Evolutionary conservation across 1,139 yeast genomes (phyloP), one percentile per base, ranked within the genome.

Genomic region (Taiozyma onychis): DNA sequence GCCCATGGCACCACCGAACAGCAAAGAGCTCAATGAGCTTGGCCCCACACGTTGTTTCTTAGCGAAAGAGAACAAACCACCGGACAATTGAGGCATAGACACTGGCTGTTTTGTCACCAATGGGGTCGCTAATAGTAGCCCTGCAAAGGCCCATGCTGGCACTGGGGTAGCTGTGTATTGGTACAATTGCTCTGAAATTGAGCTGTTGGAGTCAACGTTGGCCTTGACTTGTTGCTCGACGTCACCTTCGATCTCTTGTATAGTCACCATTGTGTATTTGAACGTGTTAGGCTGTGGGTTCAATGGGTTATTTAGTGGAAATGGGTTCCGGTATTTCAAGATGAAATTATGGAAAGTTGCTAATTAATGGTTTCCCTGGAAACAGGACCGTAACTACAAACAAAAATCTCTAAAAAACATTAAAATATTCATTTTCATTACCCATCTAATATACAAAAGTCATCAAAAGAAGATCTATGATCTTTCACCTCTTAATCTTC

Each of bases 401-500:
- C 6, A 30, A 39, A 14, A 24, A 24, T 24, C 26, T 24, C 26
- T 24, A 24, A 24, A 24, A 26, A 39, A 39, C 27, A 39, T 39
- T 22, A 21, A 8, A 39, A 39, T 35, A 16, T 5, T 37, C 27
- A 39, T 37, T 37, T 22, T 22, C 44, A 42, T 44, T 50, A 47
- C 56, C 56, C 56, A 51, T 47, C 57, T 54, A 54, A 52, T 54
- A 51, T 54, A 54, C 57, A 54, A 39, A 18, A 44, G 42, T 43
- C 43, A 28, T 44, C 30, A 50, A 37, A 41, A 41, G 39, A 42
- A 60, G 61, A 58, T 51, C 66, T 79, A 83, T 65, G 88, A 79
- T 83, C 93, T 85, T 78, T 85, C 98, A 74, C 98, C 98, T 81
- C 98, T 90, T 74, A 91, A 86, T 85, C 98, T 93, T 83, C 98